Base-by-base conservation (phyloP, 2,329 filamentous ascomycete genomes). In the Penicillium sp. region DNA sequence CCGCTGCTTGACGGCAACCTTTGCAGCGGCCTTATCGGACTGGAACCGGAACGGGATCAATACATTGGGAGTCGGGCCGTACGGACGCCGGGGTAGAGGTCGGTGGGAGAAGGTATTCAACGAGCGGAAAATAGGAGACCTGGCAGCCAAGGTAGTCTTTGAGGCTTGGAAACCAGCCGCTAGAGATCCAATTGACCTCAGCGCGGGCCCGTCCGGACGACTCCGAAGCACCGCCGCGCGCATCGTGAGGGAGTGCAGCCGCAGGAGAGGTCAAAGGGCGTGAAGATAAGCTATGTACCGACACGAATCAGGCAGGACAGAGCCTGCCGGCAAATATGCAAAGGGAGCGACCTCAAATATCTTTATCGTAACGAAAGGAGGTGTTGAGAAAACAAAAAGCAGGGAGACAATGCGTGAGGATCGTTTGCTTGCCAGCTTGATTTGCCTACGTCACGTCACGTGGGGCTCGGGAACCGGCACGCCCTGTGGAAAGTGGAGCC, bases 171-270 rank as follows among this genome's bases (percentile, higher is more conserved):
- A 57, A 56, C 66, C 65, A 55, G 58, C 40, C 54, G 66, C 64
- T 37, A 67, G 43, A 35, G 64, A 56, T 18, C 62, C 66, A 61
- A 71, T 67, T 60, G 66, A 69, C 54, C 60, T 70, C 60, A 72
- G 62, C 56, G 66, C 66, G 53, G 64, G 60, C 54, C 65, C 57
- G 59, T 66, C 68, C 67, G 67, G 61, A 60, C 69, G 69, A 65
- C 63, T 64, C 67, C 69, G 69, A 60, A 69, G 66, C 57, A 75
- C 66, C 60, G 65, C 66, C 61, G 70, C 69, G 65, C 69, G 72
- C 70, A 75, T 73, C 56, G 62, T 64, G 59, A 59, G 50, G n/a
- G 44, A 54, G 56, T 52, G 24, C 54, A 51, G 51, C 33, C 37
- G 46, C 40, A 51, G 52, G 61, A 37, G 50, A 61, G 54, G 35